A percentile compares a stretch with the other conserved stretches of the same genome.
Conservation (phyloP, 306 rosid genomes). For the Malus orientalis region DNA sequence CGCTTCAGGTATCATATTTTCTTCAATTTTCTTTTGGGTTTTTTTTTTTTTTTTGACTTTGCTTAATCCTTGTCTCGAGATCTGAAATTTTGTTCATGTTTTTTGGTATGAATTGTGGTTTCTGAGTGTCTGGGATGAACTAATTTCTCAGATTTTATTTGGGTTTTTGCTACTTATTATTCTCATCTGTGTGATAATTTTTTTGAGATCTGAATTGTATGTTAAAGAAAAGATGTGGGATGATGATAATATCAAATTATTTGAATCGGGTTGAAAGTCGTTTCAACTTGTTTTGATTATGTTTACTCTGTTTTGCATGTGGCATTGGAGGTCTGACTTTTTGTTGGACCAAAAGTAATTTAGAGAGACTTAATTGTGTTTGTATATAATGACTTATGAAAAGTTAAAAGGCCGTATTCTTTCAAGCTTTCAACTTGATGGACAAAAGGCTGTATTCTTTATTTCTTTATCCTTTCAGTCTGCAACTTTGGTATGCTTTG, state of each 20-base stretch:
- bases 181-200: neutral
- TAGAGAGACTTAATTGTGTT: neutral
- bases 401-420: neutral
- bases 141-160: neutral
- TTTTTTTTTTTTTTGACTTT: neutral
- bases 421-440: neutral
- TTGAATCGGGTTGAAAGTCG: neutral
- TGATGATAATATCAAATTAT: neutral
- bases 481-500: neutral
- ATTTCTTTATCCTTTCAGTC: neutral
- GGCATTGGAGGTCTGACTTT: neutral
- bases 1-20: constrained; percentile 51
- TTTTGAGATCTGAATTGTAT: neutral
- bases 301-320: neutral
- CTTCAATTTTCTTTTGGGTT: neutral
- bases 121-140: neutral
- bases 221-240: neutral
- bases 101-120: neutral
- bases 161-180: neutral
- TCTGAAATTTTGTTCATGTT: neutral
- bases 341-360: neutral
- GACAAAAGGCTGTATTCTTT: neutral
- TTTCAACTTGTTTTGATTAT: neutral
- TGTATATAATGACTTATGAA: neutral
- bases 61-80: neutral